These are phyloP conservation scores for Inga oerstediana DNA, from an alignment of 306 rosid genomes.

Conservation along the genomic window DNA sequence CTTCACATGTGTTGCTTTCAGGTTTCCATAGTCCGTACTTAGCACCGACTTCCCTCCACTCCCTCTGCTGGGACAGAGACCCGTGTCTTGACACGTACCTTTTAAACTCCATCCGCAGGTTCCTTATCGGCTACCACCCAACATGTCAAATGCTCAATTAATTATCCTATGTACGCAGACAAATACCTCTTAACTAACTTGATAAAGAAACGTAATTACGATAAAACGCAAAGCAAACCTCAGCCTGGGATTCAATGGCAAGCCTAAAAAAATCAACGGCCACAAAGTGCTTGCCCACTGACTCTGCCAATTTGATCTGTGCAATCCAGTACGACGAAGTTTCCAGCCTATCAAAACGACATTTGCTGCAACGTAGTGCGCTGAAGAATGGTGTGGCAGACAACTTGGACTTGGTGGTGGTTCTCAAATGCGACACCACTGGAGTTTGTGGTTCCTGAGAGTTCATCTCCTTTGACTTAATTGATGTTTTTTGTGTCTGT, in stretches of 20 bases:
- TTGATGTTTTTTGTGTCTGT: neutral
- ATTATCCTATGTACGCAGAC: neutral
- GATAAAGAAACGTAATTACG: neutral
- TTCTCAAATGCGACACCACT: neutral
- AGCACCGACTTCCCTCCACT: neutral
- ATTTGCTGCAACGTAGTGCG: constrained; percentile 43
- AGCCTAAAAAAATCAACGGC: constrained; percentile 6
- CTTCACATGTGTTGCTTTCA: neutral
- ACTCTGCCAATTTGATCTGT: neutral
- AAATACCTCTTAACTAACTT: neutral
- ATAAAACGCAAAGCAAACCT: neutral
- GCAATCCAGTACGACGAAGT: neutral
- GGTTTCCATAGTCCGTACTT: neutral
- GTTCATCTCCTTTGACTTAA: neutral
- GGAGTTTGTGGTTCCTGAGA: neutral
- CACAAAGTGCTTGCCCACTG: constrained; percentile 7
- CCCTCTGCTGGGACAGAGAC: neutral
- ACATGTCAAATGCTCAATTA: neutral
- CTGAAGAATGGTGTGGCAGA: neutral
- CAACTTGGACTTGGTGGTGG: neutral
- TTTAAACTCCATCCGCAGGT: constrained; percentile 6
- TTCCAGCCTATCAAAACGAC: constrained; percentile 38
- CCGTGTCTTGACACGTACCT: neutral
- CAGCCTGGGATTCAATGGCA: neutral
- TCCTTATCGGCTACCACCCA: constrained; percentile 1